These are phyloP conservation scores for Aspergillus awamori DNA, from an alignment of 2,329 filamentous ascomycete genomes.

Conservation along the genomic window DNA sequence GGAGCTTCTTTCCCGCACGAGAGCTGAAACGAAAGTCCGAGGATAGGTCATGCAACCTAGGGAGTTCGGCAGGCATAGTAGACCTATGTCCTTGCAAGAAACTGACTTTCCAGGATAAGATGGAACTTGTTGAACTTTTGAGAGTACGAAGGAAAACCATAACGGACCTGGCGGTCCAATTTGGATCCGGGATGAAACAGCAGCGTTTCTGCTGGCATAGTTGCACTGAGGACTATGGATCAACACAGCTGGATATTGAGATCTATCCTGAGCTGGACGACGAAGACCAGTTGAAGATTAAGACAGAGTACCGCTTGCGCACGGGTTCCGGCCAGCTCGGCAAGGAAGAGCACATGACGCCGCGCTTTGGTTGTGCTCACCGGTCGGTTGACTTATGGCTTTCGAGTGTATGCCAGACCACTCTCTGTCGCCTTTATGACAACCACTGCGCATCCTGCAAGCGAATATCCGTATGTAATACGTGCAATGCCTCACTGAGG, in stretches of 20 bases:
- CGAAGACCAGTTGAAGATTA: slow-evolving; percentile 34
- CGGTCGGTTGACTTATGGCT: slow-evolving; percentile 45
- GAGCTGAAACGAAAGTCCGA: slow-evolving; percentile 40
- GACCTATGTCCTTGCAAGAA: slow-evolving; percentile 46
- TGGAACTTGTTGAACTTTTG: slow-evolving; percentile 39
- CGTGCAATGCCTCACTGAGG: slow-evolving; percentile 37
- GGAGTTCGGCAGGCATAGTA: slow-evolving; percentile 40
- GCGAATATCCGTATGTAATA: slow-evolving; percentile 41
- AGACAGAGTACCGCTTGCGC: slow-evolving; percentile 43
- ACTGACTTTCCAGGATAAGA: slow-evolving; percentile 42
- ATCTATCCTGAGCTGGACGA: slow-evolving; percentile 40
- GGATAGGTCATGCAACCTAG: slow-evolving; percentile 37
- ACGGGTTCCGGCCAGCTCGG: slow-evolving; percentile 39
- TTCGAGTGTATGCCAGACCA: slow-evolving; percentile 42
- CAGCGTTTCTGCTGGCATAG: slow-evolving; percentile 44
- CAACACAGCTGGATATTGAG: slow-evolving; percentile 38
- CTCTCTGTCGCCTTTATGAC: slow-evolving; percentile 39
- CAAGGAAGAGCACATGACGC: slow-evolving; percentile 42
- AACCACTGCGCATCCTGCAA: slow-evolving; percentile 38
- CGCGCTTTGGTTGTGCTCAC: slow-evolving; percentile 46
- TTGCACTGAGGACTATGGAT: slow-evolving; percentile 39
- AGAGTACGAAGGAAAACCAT: slow-evolving; percentile 33
- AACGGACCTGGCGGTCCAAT: slow-evolving; percentile 29
- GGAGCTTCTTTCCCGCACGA: slow-evolving; percentile 34
- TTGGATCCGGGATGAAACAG: slow-evolving; percentile 32